Base-by-base conservation (phyloP, 176 grass and related monocot species). In the Phoenix roebelenii region DNA sequence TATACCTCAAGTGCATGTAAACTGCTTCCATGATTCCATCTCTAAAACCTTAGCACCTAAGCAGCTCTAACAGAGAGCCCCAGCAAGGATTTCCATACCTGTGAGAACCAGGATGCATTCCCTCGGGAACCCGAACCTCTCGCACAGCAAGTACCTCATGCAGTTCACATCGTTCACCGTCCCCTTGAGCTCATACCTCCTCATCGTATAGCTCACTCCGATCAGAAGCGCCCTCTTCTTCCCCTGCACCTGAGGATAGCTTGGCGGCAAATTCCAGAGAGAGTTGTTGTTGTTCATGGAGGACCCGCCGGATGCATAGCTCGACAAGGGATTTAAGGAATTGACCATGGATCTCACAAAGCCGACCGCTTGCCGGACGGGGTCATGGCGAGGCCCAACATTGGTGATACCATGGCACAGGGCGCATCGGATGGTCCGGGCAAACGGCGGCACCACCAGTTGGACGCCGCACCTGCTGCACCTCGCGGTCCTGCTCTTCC, bases 171-270 rank as follows among this genome's bases (percentile, higher is more conserved):
- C 86, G 67, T 95, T 90, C 54, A 95, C 77, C 52, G 83, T 74
- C 72, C 91, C 86, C 39, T 74, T 69, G 18, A 95, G 86, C 77
- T 95, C 83, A 63, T 89, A 90, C 71, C 50, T 64, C 70, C 44
- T 81, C 57, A 7, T 24, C 16, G 16, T 18, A 73, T 95, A 95
- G 81, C 73, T 85, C 71, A 90, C 77, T 22, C 91, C 91, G 15
- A 95, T 79, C n/a, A 95, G 81, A 25, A 95, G 71, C 14, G 86
- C 83, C 57, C 80, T 85, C 81, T 95, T 95, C 64, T 69, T 84
- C 69, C 77, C 65, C 10, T 72, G 51, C 51, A 23, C 62, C 5
- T 16, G 9, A 10, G 83, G 83, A 73, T 84, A 82, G 68, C 51
- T 70, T 14, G 61, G 23, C 28, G 71, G 73, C 25, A 29, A 19